Base-by-base conservation (phyloP, 495 filamentous ascomycete genomes). In the Penicillium simplicissimum region DNA sequence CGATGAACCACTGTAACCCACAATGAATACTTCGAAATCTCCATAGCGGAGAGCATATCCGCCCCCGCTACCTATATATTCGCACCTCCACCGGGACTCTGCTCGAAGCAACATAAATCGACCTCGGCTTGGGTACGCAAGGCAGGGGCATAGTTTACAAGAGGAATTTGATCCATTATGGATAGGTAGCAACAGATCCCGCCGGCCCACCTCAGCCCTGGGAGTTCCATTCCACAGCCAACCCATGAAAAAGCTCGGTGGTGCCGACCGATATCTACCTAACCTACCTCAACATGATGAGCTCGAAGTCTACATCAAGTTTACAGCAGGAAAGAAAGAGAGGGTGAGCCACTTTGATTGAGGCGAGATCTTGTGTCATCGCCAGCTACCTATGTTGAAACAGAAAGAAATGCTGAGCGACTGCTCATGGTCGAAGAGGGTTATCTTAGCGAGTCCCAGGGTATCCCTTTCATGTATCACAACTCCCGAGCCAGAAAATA, bases 401-500 rank as follows among this genome's bases (percentile, higher is more conserved):
- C 42, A 45, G n/a, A 51, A 49, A 61, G 54, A 38, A 63, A 59
- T 36, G 57, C 58, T 61, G 54, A 61, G 60, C 53, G 43, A 54
- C 57, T 34, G 43, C 51, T 68, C 45, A 14, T 45, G 25, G 45
- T 28, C 45, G 58, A 53, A 17, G 28, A 31, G 28, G 4, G 42
- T 58, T 60, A 53, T 65, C 63, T 36, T 4, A 21, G 31, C 42
- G 11, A 47, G 49, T 68, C 65, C 74, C 63, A 61, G 72, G 72
- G 73, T 76, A 76, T 77, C 51, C 51, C 51, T 17, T 35, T 67
- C 35, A 55, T 55, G 21, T 55, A 23, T 42, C 35, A 51, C 56
- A 60, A 67, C 67, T 61, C 66, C 69, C 37, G 42, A 57, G 47
- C 15, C 1, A 25, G 1, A 25, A 17, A 35, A 33, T n/a, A n/a